Base-by-base conservation (phyloP, 1,284 basidiomycete genomes). In the Tilletia horrida region DNA sequence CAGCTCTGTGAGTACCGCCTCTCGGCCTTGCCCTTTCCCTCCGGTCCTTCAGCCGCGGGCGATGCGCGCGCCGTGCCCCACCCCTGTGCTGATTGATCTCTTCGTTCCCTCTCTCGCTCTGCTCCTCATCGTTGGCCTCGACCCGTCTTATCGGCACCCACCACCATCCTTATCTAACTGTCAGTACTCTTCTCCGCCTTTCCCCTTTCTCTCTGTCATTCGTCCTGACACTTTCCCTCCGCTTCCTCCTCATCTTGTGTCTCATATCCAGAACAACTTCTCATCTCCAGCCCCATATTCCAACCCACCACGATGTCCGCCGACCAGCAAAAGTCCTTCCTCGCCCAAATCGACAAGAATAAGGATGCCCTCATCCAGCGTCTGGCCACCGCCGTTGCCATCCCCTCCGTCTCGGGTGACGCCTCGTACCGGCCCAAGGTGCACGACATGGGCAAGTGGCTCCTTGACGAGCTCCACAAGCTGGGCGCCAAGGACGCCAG, bases 391-490 rank as follows among this genome's bases (percentile, higher is more conserved):
- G 80, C 78, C 29, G 78, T 81, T 48, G 78, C 75, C 57, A 81
- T 82, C 67, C 77, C 80, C 31, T 77, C 73, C 63, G 77, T 82
- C 23, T 81, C 79, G 0, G 80, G 78, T 23, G 78, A 80, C 68
- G 78, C 77, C 25, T 61, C 70, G 27, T 81, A 81, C 71, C 78
- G 80, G 66, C 72, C 73, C 66, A 69, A 78, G 52, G 78, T 79
- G 48, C 73, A 76, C 61, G 72, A 75, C 66, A 81, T 81, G 80
- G 79, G 75, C 45, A 71, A 79, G 63, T 82, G 77, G 77, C 72
- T 82, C 42, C 69, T 75, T 23, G 69, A 70, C 47, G 66, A 80
- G 66, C 73, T 82, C 67, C 68, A 76, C 57, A 66, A 66, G 66
- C 69, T 81, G 9, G 80, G 80, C 61, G 77, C 75, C 35, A 74